phyloP scores from a whole-genome alignment of 2,329 filamentous ascomycete genomes.

The Saccharata proteae region DNA sequence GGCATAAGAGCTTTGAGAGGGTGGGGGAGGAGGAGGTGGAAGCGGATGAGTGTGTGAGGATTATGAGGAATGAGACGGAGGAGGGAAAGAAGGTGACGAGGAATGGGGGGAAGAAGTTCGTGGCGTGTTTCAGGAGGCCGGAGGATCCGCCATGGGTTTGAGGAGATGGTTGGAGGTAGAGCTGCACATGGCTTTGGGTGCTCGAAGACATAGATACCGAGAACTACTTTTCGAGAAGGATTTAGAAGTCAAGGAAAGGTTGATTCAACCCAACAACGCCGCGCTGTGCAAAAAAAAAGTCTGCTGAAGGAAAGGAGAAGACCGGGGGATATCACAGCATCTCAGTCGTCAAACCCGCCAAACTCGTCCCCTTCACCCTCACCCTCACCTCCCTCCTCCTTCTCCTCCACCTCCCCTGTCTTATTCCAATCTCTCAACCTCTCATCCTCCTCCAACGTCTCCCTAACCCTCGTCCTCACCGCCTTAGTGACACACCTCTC shows the following conservation, averaged over 20 bases:
- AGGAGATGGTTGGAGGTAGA: neutral
- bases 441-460: constrained; percentile 57
- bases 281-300: constrained; percentile 13
- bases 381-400: constrained; percentile 28
- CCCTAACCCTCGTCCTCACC: constrained; percentile 56
- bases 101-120: constrained; percentile 82
- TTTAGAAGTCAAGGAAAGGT: no score
- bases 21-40: constrained; percentile 56
- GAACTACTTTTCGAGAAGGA: no score
- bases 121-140: constrained; percentile 72
- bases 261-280: constrained; percentile 17
- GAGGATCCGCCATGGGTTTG: constrained; percentile 66
- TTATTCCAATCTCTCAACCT: constrained; percentile 52
- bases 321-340: constrained; percentile 1
- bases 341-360: constrained; percentile 57
- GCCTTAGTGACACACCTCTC: constrained; percentile 54
- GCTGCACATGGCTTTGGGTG: neutral
- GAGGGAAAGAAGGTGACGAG: constrained; percentile 94
- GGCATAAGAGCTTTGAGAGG: constrained; percentile 67
- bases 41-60: constrained; percentile 55
- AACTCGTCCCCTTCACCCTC: constrained; percentile 45
- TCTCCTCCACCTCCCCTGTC: constrained; percentile 15
- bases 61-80: constrained; percentile 79
- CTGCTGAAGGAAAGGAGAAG: neutral
- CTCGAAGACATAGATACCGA: no score